Evolutionary conservation across 176 grass and related monocot species (phyloP).

Genomic region (Microstegium vimineum): DNA sequence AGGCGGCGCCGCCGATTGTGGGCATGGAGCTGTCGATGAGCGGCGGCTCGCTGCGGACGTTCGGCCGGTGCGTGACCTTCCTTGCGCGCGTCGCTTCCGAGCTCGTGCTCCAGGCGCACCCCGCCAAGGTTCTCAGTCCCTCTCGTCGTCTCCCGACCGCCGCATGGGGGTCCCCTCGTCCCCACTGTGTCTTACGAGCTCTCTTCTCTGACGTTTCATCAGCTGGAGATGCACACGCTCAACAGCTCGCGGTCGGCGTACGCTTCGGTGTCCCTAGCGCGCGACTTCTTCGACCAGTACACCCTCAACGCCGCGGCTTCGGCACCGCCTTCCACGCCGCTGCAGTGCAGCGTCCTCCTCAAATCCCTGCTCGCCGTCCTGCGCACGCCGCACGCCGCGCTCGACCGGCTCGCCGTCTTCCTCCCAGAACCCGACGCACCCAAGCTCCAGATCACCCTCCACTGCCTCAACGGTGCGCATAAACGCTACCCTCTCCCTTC

Average conservation of each 20-base stretch:
- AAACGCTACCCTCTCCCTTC: neutral
- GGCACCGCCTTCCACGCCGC: conserved; percentile 35
- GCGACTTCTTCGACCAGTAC: conserved; percentile 72
- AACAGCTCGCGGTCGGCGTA: conserved; percentile 84
- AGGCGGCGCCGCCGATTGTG: neutral
- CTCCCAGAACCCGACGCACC: conserved; percentile 51
- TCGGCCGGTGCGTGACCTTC: conserved; percentile 74
- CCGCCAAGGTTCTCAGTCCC: conserved; percentile 57
- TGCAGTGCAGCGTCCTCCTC: conserved; percentile 83
- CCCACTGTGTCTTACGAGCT: neutral
- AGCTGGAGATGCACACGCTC: conserved; percentile 82
- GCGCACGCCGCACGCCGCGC: conserved; percentile 53
- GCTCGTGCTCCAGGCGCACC: conserved; percentile 68
- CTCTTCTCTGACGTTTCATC: conserved; percentile 16
- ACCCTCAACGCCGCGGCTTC: conserved; percentile 10
- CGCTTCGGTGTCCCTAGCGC: conserved; percentile 62
- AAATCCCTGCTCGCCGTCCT: conserved; percentile 76
- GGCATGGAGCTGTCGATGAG: conserved; percentile 84
- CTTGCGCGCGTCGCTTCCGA: conserved; percentile 77
- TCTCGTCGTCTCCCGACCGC: neutral
- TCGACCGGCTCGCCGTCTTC: conserved; percentile 54
- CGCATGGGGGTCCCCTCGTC: neutral
- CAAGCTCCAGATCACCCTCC: conserved; percentile 82
- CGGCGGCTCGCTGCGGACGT: conserved; percentile 62
- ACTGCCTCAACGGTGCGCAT: conserved; percentile 68